Evolutionary conservation across 164 flowering plant genomes (phyloP), one percentile per base, ranked within the genome.

Genomic region (Magnolia sinica): DNA sequence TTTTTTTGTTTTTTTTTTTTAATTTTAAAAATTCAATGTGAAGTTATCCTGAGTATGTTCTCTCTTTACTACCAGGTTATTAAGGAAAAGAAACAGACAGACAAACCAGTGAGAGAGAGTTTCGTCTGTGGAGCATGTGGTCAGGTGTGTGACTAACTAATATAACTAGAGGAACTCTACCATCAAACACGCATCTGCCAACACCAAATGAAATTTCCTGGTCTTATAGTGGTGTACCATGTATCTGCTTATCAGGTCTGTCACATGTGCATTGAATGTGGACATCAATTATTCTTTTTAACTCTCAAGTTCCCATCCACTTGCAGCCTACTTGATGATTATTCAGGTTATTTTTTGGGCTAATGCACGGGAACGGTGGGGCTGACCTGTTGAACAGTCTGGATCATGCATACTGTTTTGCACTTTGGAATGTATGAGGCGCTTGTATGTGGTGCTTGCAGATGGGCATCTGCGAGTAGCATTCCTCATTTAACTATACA

Each of bases 61-160:
- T 37, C 22, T 77, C 18, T 8, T 23, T 23, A 16, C 14, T 58
- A 68, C 23, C 88, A 95, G 98, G 77, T 83, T 20, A 77, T 88
- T 51, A 93, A 90, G 79, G 98, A 89, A 84, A 95, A 92, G 85
- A 93, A 93, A 50, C 76, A 68, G 9, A 27, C 81, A 8, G 86
- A 80, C 19, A 84, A 82, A 79, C 87, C 95, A 70, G 89, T 93
- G 27, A 84, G 99, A 69, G 99, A 95, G 59, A 88, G 82, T 80
- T 95, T 93, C 74, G 89, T 88, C 69, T 95, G 99, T 85, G 98
- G 99, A 77, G 98, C 97, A 49, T 95, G 99, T 79, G 97, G 97
- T 77, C 97, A 93, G 98, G 99, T 95, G 10, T 61, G 86, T 79
- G 50, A 51, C 59, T 58, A 51, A 51, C 59, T 58, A 22, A 49